phyloP scores from a whole-genome alignment of 1,284 basidiomycete species.

The Macrocystidia cucumis region DNA sequence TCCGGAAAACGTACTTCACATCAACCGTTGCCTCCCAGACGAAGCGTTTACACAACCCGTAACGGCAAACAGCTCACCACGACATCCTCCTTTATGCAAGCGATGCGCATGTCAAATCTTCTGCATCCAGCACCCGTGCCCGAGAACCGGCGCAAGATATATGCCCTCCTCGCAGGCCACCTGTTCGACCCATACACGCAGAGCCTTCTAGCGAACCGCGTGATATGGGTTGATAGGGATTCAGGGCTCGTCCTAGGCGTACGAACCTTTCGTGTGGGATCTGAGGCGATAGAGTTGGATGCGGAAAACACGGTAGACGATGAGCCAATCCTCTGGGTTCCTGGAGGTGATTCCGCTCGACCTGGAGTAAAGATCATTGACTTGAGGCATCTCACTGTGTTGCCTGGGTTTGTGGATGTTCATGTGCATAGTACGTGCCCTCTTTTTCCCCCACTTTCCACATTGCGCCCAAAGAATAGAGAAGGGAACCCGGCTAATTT shows the following conservation, averaged over 20 bases:
- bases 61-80: too few relatives aligned
- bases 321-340: slow-evolving; percentile 3
- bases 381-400: slow-evolving; percentile 40
- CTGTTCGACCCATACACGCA: slow-evolving; percentile 22
- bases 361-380: slow-evolving; percentile 30
- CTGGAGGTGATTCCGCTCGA: slow-evolving; percentile 7
- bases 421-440: slow-evolving; percentile 54
- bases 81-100: too few relatives aligned
- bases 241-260: slow-evolving; percentile 25
- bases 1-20: too few relatives aligned
- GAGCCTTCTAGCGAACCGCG: slow-evolving; percentile 22
- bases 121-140: too few relatives aligned
- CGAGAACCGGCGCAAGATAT: too few relatives aligned
- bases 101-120: too few relatives aligned
- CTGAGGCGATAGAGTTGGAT: neutral
- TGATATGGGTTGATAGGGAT: slow-evolving; percentile 29
- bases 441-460: neutral
- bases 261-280: neutral
- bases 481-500: neutral
- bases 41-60: too few relatives aligned
- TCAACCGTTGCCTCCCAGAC: too few relatives aligned
- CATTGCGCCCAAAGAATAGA: neutral
- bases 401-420: slow-evolving; percentile 61
- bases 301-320: slow-evolving; percentile 6
- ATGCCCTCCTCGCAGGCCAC: slow-evolving; percentile 18